A percentile compares a stretch with the other conserved stretches of the same genome.
These are phyloP conservation scores for Kodamaea nitidulidarum DNA, from an alignment of 805 yeast species.

Conservation along the genomic window DNA sequence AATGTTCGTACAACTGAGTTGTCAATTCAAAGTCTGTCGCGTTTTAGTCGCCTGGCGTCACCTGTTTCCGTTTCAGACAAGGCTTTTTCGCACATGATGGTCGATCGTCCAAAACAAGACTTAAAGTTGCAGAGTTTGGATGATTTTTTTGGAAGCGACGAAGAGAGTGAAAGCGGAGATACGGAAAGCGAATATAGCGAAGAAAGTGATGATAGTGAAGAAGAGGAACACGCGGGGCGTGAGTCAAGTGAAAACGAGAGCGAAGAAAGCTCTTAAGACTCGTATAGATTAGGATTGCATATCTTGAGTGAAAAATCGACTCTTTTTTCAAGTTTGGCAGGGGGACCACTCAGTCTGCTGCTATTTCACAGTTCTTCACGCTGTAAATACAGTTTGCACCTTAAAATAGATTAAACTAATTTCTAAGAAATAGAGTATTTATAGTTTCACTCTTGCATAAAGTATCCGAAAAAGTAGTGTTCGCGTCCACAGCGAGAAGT, in stretches of 20 bases:
- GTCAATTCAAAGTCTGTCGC: slow-evolving; percentile 9
- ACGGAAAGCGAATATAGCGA: slow-evolving; percentile 12
- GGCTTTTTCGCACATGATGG: slow-evolving; percentile 21
- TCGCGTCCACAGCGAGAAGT: no score
- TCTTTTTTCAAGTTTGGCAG: no score
- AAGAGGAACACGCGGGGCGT: slow-evolving; percentile 13
- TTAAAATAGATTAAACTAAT: no score
- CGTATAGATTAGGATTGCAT: no score
- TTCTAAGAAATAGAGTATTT: no score
- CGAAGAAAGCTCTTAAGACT: background rate
- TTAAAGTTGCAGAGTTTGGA: slow-evolving; percentile 76
- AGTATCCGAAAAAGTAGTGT: no score
- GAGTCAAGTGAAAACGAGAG: no score
- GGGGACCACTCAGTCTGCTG: no score
- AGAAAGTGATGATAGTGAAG: slow-evolving; percentile 12
- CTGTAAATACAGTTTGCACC: no score
- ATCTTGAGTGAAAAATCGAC: no score
- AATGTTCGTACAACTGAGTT: slow-evolving; percentile 11
- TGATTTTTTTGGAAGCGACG: slow-evolving; percentile 63
- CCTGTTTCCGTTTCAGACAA: slow-evolving; percentile 19
- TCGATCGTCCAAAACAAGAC: slow-evolving; percentile 21
- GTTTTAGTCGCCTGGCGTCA: slow-evolving; percentile 14
- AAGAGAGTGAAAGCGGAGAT: slow-evolving; percentile 12
- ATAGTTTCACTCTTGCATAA: no score
- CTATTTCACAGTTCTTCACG: no score